Evolutionary conservation across 2,329 filamentous ascomycete species (phyloP).

Genomic region (Colletotrichum tropicale): DNA sequence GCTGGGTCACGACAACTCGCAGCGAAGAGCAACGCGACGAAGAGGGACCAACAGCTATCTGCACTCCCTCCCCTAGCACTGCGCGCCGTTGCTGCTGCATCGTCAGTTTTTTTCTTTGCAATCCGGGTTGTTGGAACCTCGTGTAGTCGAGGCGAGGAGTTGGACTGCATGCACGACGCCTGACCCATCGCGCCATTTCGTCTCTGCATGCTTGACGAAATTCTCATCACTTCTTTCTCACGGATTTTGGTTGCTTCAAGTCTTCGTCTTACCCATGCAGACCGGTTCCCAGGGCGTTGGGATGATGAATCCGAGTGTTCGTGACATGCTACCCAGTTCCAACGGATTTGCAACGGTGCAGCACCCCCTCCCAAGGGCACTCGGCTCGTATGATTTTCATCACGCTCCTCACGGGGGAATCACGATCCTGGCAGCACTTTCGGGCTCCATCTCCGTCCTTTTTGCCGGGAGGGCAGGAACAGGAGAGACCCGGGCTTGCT

Average conservation of each 20-base stretch:
- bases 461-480: neutral
- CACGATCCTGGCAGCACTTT: neutral
- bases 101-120: neutral
- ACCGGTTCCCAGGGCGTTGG: slow-evolving; percentile 12
- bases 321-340: neutral
- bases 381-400: neutral
- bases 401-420: neutral
- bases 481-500: neutral
- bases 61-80: neutral
- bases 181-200: neutral
- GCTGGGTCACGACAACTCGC: neutral
- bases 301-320: neutral
- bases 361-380: neutral
- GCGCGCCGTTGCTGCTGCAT: neutral
- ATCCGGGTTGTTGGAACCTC: slow-evolving; percentile 6
- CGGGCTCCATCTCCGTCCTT: neutral
- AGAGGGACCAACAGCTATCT: neutral
- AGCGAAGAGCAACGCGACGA: neutral
- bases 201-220: neutral
- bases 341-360: neutral
- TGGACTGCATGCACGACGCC: neutral
- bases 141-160: neutral
- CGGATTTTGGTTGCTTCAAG: neutral
- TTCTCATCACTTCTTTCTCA: neutral
- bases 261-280: neutral